These are phyloP conservation scores for Bisporella sp. DNA, from an alignment of 2,329 filamentous ascomycete genomes.

Conservation along the genomic window DNA sequence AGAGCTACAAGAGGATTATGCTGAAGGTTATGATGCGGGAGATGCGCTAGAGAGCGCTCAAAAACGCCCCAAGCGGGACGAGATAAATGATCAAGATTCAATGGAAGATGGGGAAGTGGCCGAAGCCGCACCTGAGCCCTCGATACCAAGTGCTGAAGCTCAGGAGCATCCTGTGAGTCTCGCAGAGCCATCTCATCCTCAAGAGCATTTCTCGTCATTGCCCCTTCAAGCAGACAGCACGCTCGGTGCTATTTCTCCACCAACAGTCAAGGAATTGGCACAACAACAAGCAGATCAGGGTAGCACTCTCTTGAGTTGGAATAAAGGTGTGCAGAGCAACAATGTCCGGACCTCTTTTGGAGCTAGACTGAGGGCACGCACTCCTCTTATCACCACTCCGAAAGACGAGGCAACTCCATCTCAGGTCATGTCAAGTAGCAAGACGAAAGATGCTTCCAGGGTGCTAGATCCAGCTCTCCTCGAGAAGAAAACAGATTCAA, in stretches of 20 bases:
- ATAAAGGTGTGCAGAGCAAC: slow-evolving; percentile 33
- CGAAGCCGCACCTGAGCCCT: too few species aligned
- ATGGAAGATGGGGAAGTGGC: too few species aligned
- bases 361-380: slow-evolving; percentile 6
- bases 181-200: background rate
- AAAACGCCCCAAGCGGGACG: slow-evolving; percentile 11
- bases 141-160: too few species aligned
- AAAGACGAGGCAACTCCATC: too few species aligned
- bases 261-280: too few species aligned
- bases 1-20: slow-evolving; percentile 1
- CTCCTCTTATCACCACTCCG: background rate
- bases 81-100: background rate
- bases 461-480: background rate
- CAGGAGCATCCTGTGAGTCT: too few species aligned
- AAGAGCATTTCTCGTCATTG: background rate
- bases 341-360: slow-evolving; percentile 34
- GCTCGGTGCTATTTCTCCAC: too few species aligned
- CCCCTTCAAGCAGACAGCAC: too few species aligned
- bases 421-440: too few species aligned
- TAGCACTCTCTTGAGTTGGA: slow-evolving; percentile 27
- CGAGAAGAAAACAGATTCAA: background rate
- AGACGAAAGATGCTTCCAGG: too few species aligned
- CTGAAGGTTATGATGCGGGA: too few species aligned
- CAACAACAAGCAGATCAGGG: too few species aligned
- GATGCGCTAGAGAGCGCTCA: slow-evolving; percentile 3